phyloP scores from a whole-genome alignment of 192 early-diverging fungal genomes.

The Diversispora epigaea region DNA sequence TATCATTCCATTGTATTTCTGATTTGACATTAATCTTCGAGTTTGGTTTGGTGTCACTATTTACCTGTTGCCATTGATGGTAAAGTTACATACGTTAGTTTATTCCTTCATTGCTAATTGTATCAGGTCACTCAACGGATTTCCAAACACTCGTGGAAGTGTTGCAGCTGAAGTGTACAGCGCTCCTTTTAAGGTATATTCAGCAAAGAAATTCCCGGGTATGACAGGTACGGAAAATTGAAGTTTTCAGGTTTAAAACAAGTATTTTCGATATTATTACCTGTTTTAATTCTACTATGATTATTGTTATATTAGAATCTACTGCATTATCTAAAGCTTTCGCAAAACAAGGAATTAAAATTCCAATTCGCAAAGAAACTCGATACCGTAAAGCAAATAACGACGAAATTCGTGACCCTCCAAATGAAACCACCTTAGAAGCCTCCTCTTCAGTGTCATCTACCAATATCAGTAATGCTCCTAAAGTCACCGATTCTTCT shows the following conservation, averaged over 20 bases:
- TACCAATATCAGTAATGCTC: neutral
- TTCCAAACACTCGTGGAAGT: constrained; percentile 37
- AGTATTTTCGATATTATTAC: neutral
- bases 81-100: no score
- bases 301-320: constrained; percentile 51
- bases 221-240: constrained; percentile 55
- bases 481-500: neutral
- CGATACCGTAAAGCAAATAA: constrained; percentile 19
- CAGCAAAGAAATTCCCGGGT: constrained; percentile 76
- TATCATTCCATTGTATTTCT: no score
- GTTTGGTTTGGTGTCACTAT: no score
- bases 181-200: constrained; percentile 68
- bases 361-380: constrained; percentile 66
- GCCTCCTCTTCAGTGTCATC: neutral
- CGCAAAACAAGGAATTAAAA: constrained; percentile 76
- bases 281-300: no score
- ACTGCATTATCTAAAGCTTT: constrained; percentile 72
- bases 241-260: constrained; percentile 8
- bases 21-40: no score
- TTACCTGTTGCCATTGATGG: no score
- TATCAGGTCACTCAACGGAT: constrained; percentile 15
- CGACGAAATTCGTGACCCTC: neutral
- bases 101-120: neutral
- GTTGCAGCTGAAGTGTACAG: constrained; percentile 56
- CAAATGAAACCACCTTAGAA: neutral